Percentiles rank a stretch among this genome's conserved stretches.
Evolutionary conservation across 1,139 yeast species (phyloP).

Genomic region (Hansenula lynferdii): DNA sequence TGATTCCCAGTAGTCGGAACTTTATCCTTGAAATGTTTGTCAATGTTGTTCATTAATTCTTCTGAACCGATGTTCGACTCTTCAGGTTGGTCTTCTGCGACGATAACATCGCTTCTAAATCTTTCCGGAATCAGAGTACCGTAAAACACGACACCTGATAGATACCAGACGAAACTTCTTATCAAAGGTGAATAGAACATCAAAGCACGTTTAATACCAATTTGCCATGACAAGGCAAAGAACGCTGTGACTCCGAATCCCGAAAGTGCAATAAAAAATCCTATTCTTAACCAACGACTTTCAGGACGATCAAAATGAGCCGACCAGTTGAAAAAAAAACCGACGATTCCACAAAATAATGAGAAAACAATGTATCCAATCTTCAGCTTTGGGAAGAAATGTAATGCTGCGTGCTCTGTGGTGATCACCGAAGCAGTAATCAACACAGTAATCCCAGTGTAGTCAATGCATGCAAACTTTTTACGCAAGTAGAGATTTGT

Average conservation of each 20-base stretch:
- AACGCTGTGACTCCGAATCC: conserved; percentile 68
- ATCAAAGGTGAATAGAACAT: conserved; percentile 56
- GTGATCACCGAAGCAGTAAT: conserved; percentile 89
- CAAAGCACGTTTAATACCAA: conserved; percentile 52
- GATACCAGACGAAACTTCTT: conserved; percentile 68
- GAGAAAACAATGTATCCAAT: conserved; percentile 54
- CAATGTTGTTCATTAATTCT: conserved; percentile 25
- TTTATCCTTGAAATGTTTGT: conserved; percentile 48
- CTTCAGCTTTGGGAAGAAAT: conserved; percentile 44
- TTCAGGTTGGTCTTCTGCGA: conserved; percentile 29
- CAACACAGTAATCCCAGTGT: conserved; percentile 87
- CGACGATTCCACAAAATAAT: conserved; percentile 59
- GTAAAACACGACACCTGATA: conserved; percentile 80
- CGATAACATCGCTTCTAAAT: conserved; percentile 58
- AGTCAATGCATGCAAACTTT: conserved; percentile 88
- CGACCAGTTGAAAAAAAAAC: conserved; percentile 84
- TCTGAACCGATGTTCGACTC: conserved; percentile 25
- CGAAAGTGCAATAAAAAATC: conserved; percentile 81
- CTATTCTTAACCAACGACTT: conserved; percentile 71
- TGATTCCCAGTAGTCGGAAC: conserved; percentile 43
- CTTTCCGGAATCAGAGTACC: conserved; percentile 90
- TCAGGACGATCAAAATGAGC: conserved; percentile 87
- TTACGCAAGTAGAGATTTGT: conserved; percentile 60
- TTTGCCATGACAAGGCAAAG: conserved; percentile 47
- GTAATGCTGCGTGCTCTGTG: conserved; percentile 77